Conservation (phyloP, 23 red algal genomes). For the Agarophyton chilense region DNA sequence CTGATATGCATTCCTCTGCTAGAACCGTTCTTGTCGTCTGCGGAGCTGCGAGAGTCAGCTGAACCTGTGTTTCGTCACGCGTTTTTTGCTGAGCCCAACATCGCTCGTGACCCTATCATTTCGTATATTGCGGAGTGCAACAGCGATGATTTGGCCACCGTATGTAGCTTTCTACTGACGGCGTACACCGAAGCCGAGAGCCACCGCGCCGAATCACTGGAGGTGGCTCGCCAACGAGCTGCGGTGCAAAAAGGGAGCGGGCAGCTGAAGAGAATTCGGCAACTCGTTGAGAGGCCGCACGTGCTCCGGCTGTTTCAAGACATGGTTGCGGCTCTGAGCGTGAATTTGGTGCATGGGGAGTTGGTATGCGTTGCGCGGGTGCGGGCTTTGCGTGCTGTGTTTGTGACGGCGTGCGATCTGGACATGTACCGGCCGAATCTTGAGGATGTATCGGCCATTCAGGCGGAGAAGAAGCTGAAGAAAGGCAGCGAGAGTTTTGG, state of each 20-base stretch:
- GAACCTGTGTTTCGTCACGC: not conserved
- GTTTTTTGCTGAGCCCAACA: slow-evolving; percentile 1
- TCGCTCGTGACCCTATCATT: not conserved
- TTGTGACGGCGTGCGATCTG: not conserved
- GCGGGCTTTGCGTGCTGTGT: not conserved
- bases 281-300: not conserved
- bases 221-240: not conserved
- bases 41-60: not conserved
- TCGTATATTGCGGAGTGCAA: not conserved
- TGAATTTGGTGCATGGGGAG: not conserved
- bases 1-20: not conserved
- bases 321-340: not conserved
- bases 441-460: not conserved
- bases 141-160: not conserved
- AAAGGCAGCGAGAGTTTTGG: not conserved
- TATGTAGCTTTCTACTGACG: not conserved
- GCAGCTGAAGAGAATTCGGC: not conserved
- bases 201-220: not conserved
- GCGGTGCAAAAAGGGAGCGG: not conserved
- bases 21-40: not conserved
- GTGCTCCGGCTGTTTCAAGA: slow-evolving; percentile 4
- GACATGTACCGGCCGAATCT: slow-evolving; percentile 5
- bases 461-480: not conserved
- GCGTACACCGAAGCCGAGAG: slow-evolving; percentile 1
- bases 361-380: not conserved